Conservation (phyloP, 257 asterid genomes). For the Solanum gracilifrons region DNA sequence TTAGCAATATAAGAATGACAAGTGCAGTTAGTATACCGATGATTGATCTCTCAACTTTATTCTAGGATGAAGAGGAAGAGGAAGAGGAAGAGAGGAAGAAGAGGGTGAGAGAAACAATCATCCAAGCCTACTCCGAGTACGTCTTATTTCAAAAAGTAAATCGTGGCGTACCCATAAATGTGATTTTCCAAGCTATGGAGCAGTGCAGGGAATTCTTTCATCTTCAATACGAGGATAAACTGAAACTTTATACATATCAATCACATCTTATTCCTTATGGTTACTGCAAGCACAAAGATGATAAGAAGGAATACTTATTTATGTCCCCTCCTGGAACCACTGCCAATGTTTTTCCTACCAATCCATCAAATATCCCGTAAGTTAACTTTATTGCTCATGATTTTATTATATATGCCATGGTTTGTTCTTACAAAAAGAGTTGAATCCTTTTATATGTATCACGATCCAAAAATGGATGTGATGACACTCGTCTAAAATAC, state of each 20-base stretch:
- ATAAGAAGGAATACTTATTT: not conserved
- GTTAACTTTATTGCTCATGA: too few relatives aligned
- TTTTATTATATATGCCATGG: too few relatives aligned
- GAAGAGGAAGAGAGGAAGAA: not conserved
- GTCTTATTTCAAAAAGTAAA: not conserved
- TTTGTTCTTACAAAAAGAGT: too few relatives aligned
- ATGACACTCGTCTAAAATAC: too few relatives aligned
- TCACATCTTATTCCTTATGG: not conserved
- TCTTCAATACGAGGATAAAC: not conserved
- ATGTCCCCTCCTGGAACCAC: not conserved
- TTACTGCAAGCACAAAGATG: not conserved
- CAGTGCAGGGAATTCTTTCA: not conserved
- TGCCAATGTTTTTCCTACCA: not conserved
- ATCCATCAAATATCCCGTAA: not conserved
- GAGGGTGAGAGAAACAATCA: not conserved
- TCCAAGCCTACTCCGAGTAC: not conserved
- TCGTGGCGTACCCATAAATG: not conserved
- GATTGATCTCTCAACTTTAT: not conserved
- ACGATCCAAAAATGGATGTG: too few relatives aligned
- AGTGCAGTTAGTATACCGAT: not conserved
- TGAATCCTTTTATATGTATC: too few relatives aligned
- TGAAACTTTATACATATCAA: not conserved
- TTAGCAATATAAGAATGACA: not conserved
- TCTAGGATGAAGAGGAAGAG: not conserved
- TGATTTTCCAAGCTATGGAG: not conserved